A percentile compares a stretch with the other conserved stretches of the same genome.
Evolutionary conservation across 2,329 filamentous ascomycete species (phyloP).

Genomic region (Colletotrichum tofieldiae): DNA sequence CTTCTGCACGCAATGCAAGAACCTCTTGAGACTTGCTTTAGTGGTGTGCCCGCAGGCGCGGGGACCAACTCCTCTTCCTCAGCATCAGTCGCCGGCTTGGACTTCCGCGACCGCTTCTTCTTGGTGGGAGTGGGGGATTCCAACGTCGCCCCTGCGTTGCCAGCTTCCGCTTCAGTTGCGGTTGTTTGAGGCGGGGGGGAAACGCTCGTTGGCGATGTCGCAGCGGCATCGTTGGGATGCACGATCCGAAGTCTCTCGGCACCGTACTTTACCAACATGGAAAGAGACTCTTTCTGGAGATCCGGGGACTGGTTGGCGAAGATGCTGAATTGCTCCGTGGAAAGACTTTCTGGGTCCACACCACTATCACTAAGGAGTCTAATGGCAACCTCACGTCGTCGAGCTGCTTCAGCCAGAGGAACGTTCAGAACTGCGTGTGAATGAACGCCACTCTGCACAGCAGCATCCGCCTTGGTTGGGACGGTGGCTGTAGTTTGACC

Average conservation of each 20-base stretch:
- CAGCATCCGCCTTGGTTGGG: constrained; percentile 36
- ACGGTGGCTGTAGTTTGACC: constrained; percentile 7
- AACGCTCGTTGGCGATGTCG: constrained; percentile 47
- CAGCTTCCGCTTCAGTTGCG: constrained; percentile 23
- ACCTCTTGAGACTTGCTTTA: constrained; percentile 48
- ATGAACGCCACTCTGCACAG: constrained; percentile 42
- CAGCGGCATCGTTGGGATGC: constrained; percentile 60
- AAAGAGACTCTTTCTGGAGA: constrained; percentile 68
- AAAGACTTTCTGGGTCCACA: constrained; percentile 68
- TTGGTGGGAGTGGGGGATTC: constrained; percentile 33
- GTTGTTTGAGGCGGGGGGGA: constrained; percentile 47
- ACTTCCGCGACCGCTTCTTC: constrained; percentile 40
- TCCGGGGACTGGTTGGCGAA: constrained; percentile 73
- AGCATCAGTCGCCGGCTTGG: constrained; percentile 15
- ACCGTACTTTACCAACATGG: constrained; percentile 71
- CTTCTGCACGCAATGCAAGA: constrained; percentile 57
- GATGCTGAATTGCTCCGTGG: constrained; percentile 70
- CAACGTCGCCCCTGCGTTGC: constrained; percentile 32
- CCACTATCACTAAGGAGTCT: constrained; percentile 62
- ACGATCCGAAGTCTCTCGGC: constrained; percentile 72
- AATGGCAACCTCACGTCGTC: constrained; percentile 65
- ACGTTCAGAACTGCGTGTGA: constrained; percentile 45
- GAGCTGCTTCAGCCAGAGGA: constrained; percentile 64
- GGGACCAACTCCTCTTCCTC: constrained; percentile 20
- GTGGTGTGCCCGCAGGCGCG: constrained; percentile 19